phyloP scores from a whole-genome alignment of 163 green algal genomes.

The Scenedesmus sp. region DNA sequence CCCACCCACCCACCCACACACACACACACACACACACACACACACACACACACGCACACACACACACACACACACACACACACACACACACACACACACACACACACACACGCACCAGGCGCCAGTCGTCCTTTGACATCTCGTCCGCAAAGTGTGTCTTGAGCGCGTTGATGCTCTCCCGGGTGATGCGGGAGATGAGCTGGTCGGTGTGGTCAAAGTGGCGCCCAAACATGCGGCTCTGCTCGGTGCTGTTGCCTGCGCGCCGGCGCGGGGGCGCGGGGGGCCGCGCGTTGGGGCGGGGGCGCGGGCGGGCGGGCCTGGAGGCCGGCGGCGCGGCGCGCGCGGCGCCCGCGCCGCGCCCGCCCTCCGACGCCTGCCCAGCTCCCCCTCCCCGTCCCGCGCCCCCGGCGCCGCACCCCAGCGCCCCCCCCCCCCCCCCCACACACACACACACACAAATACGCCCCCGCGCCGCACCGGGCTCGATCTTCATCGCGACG shows the following conservation, averaged over 20 bases:
- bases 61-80: too few species aligned
- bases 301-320: too few species aligned
- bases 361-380: too few species aligned
- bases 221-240: slow-evolving; percentile 85
- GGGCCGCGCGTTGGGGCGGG: neutral
- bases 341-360: too few species aligned
- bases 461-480: slow-evolving; percentile 15
- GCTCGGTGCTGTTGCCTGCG: slow-evolving; percentile 78
- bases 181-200: slow-evolving; percentile 79
- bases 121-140: slow-evolving; percentile 89
- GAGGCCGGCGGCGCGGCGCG: too few species aligned
- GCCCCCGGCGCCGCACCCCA: too few species aligned
- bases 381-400: too few species aligned
- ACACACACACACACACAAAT: neutral
- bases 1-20: neutral
- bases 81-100: too few species aligned
- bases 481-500: slow-evolving; percentile 96
- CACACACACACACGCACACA: neutral
- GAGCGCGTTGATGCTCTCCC: slow-evolving; percentile 94
- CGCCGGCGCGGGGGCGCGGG: neutral
- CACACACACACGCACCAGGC: slow-evolving; percentile 82
- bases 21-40: neutral
- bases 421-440: too few species aligned
- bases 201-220: slow-evolving; percentile 95
- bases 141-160: slow-evolving; percentile 91